Conservation (phyloP, 2,329 filamentous ascomycete genomes). For the Penicillium freii region DNA sequence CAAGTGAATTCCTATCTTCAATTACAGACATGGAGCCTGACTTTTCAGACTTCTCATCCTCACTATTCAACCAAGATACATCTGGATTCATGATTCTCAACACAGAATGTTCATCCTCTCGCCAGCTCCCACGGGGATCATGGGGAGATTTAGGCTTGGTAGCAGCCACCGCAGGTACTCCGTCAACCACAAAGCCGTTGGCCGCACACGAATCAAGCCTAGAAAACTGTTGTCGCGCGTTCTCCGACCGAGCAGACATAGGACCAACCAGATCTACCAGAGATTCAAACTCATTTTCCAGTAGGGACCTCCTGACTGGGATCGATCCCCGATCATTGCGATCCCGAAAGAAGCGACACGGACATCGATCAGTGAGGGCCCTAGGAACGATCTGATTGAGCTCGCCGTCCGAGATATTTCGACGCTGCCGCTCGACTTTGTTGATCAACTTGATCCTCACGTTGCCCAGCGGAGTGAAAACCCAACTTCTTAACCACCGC, state of each 20-base stretch:
- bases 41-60: too few relatives aligned
- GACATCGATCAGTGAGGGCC: neutral
- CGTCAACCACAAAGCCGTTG: neutral
- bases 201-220: neutral
- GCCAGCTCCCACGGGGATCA: neutral
- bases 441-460: slow-evolving; percentile 1
- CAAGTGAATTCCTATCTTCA: neutral
- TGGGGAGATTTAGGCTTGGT: neutral
- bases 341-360: neutral
- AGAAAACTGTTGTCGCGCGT: neutral
- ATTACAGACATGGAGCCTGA: neutral
- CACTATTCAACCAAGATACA: neutral
- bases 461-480: neutral
- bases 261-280: neutral
- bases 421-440: neutral
- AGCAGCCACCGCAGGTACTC: neutral
- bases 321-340: neutral
- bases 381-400: neutral
- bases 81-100: neutral
- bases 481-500: slow-evolving; percentile 4
- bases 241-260: neutral
- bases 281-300: neutral
- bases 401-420: neutral
- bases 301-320: neutral
- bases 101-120: neutral